Base-by-base conservation (phyloP, 2,329 filamentous ascomycete genomes). In the Venturia effusa region DNA sequence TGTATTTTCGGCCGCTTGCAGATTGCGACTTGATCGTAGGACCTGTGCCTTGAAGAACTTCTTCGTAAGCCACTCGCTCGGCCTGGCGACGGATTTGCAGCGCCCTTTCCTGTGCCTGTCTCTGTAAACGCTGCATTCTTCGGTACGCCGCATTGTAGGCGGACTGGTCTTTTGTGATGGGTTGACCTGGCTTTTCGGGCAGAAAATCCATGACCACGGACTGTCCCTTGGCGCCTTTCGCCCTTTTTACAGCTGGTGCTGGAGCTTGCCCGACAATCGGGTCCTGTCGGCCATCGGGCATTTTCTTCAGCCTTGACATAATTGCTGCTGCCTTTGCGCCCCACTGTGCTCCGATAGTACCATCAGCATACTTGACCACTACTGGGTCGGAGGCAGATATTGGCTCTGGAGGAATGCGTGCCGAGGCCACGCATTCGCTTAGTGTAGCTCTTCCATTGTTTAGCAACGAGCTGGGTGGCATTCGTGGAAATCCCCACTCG, bases 71-170 rank as follows among this genome's bases (percentile, higher is more conserved):
- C 40, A 62, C 27, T 39, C 43, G n/a, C 37, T 62, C 61, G 7
- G 61, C 39, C 41, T 39, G 41, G 45, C 39, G 61, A 24, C 61
- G 61, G 22, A 48, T 48, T 8, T 62, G 32, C 39, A 19, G n/a
- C 7, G 61, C 41, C 5, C 61, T n/a, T n/a, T 62, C 61, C 27
- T 45, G 24, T 27, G 39, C 41, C 27, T 62, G 34, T 54, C 27
- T 27, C 19, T 48, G 24, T 27, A 48, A 37, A 17, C 61, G 61
- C 24, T 43, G 39, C 39, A 41, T 51, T 15, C 24, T 37, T n/a
- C 45, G 40, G 27, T 62, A 62, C 3, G 32, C 41, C n/a, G 61
- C 61, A 54, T 62, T 62, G 40, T 62, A 62, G 13, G 59, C 59
- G 27, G 37, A 41, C 34, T 41, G 37, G n/a, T 61, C 30, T n/a